Base-by-base conservation (phyloP, 768 basidiomycete genomes). In the Lanmaoa rubissima region DNA sequence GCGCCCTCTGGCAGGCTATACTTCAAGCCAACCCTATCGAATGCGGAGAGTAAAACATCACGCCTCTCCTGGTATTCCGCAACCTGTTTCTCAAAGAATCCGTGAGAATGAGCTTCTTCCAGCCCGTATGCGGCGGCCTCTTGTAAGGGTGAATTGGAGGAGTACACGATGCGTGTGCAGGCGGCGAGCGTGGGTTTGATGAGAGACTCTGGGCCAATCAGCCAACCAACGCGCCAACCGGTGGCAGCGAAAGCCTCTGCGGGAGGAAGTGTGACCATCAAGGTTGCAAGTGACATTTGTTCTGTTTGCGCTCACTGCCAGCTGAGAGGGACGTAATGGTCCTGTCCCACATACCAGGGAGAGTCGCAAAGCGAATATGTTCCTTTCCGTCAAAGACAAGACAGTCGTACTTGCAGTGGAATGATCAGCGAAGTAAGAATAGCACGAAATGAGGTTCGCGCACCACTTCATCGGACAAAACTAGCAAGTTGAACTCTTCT, bases 321-420 rank as follows among this genome's bases (percentile, higher is more conserved):
- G 92, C 95, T n/a, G 93, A 95, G 40, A 90, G 86, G 53, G 98
- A 92, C 8, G 96, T 98, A 42, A 99, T 86, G 0, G 97, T 99
- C 43, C 97, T 86, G 62, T 98, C 92, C 95, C 95, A 98, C 92
- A 98, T 97, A 21, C 94, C 92, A 6, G 94, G 95, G n/a, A 99
- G 80, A 36, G 78, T 92, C 4, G 96, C 95, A 64, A 98, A 89
- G 52, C 96, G 87, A 53, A 94, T 78, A 71, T 99, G 97, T 65
- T 96, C 87, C 65, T 88, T 87, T 36, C 80, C 84, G 63, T 94
- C 92, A 63, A 88, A 97, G 16, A 94, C 84, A 39, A 99, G 85
- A 64, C 88, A 90, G 66, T 99, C 97, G 72, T 99, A 99, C 90
- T 96, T 59, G 31, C 17, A 51, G 48, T 19, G 26, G 39, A 19